Conservation (phyloP, 108 stramenopile species). For the Nitzschia sp. region DNA sequence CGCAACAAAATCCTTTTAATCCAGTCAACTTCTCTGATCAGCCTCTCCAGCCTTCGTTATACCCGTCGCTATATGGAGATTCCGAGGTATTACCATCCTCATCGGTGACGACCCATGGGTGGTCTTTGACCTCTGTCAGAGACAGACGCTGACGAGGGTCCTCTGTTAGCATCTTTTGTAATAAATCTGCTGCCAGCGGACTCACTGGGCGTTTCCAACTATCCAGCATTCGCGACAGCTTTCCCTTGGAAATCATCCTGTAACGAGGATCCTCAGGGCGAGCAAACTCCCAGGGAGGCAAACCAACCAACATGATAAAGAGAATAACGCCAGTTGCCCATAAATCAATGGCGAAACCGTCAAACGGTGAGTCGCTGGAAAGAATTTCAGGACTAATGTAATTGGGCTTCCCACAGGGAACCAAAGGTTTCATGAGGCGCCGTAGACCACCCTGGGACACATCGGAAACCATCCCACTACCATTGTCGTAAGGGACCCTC, state of each 20-base stretch:
- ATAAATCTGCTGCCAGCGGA: slow-evolving; percentile 52
- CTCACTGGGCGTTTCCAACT: slow-evolving; percentile 61
- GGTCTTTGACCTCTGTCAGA: slow-evolving; percentile 67
- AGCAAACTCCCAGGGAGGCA: slow-evolving; percentile 78
- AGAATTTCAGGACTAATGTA: slow-evolving; percentile 92
- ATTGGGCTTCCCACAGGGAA: slow-evolving; percentile 91
- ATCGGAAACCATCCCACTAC: slow-evolving; percentile 35
- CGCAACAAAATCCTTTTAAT: background rate
- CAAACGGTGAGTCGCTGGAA: slow-evolving; percentile 52
- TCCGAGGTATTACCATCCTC: slow-evolving; percentile 4
- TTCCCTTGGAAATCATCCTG: slow-evolving; percentile 45
- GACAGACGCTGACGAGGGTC: slow-evolving; percentile 72
- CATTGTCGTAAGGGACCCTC: slow-evolving; percentile 65
- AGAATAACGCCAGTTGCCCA: slow-evolving; percentile 90
- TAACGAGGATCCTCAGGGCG: slow-evolving; percentile 50
- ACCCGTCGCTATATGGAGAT: background rate
- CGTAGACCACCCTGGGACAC: slow-evolving; percentile 60
- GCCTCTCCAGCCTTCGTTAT: slow-evolving; percentile 34
- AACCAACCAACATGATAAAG: slow-evolving; percentile 83
- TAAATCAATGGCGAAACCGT: slow-evolving; percentile 88
- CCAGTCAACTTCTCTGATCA: background rate
- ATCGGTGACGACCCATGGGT: slow-evolving; percentile 68
- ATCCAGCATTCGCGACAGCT: slow-evolving; percentile 46
- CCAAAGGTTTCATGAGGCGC: slow-evolving; percentile 69
- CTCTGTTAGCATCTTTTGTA: slow-evolving; percentile 73